Evolutionary conservation across 305 asterid genomes (phyloP).

Genomic region (Fraxinus paxiana): DNA sequence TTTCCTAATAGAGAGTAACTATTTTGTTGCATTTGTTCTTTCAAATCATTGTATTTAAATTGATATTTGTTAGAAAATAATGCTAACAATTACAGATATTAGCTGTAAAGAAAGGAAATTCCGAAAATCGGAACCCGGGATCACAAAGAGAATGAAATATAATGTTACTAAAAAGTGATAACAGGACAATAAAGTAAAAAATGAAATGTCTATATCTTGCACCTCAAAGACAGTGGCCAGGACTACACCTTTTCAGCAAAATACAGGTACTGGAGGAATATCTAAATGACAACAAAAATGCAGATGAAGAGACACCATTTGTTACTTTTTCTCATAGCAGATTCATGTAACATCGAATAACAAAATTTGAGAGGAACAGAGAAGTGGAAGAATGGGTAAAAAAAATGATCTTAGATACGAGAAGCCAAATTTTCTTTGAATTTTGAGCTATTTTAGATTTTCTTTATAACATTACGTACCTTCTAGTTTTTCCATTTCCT

Average conservation of each 20-base stretch:
- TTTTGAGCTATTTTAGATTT: neutral
- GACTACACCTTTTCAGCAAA: neutral
- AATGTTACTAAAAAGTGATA: neutral
- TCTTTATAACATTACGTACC: neutral
- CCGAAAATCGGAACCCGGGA: neutral
- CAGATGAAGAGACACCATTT: neutral
- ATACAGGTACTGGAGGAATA: neutral
- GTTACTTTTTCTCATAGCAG: neutral
- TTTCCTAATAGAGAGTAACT: neutral
- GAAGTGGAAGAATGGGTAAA: neutral
- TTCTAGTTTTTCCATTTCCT: conserved; percentile 13
- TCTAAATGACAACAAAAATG: neutral
- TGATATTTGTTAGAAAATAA: neutral
- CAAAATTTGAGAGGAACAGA: conserved; percentile 9
- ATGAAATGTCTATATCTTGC: neutral
- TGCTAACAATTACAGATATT: neutral
- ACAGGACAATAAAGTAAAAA: neutral
- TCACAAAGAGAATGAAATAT: neutral
- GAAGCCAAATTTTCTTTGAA: neutral
- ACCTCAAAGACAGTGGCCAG: neutral
- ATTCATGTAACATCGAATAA: neutral
- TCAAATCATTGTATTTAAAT: too few species aligned
- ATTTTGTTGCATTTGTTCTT: neutral
- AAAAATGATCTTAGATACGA: neutral
- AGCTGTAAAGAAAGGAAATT: neutral